A percentile compares a stretch with the other conserved stretches of the same genome.
phyloP scores from a whole-genome alignment of 108 stramenopile species.

The Bacterosira constricta region DNA sequence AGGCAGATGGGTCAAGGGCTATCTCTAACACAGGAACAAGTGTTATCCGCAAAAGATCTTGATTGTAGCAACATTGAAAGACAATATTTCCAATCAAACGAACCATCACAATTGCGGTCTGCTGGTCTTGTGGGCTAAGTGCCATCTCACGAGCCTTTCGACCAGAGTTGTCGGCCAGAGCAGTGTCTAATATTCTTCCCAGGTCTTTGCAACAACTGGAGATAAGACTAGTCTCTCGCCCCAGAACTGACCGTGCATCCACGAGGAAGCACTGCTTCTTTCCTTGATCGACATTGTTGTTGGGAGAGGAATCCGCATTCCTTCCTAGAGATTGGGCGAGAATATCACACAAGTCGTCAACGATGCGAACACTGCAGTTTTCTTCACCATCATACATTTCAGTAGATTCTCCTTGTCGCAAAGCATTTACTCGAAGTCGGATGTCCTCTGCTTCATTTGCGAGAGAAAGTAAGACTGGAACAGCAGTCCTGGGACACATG shows the following conservation, averaged over 20 bases:
- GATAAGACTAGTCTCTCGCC: conserved; percentile 54
- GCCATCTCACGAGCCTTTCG: conserved; percentile 60
- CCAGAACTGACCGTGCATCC: conserved; percentile 49
- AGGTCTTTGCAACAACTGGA: conserved; percentile 48
- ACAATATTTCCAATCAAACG: conserved; percentile 76
- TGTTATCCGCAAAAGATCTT: conserved; percentile 67
- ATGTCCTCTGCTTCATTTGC: conserved; percentile 33
- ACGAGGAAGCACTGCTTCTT: conserved; percentile 17
- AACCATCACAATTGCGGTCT: conserved; percentile 56
- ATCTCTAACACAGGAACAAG: conserved; percentile 39
- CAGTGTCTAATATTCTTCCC: conserved; percentile 58
- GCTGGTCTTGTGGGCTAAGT: conserved; percentile 60
- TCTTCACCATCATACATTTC: conserved; percentile 42
- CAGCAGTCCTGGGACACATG: conserved; percentile 8
- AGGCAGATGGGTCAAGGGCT: not conserved
- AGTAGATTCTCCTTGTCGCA: not conserved
- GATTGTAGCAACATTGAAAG: conserved; percentile 69
- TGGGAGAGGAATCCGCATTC: conserved; percentile 15
- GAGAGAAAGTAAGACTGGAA: conserved; percentile 57
- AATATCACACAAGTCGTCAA: conserved; percentile 62
- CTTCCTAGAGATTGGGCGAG: conserved; percentile 54
- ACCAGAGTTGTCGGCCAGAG: conserved; percentile 51
- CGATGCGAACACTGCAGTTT: conserved; percentile 44
- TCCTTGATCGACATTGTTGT: not conserved
- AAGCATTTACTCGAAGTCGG: conserved; percentile 9